A percentile compares a stretch with the other conserved stretches of the same genome.
These are phyloP conservation scores for Hypoxylon subgilvum DNA, from an alignment of 495 filamentous ascomycete species.

Conservation along the genomic window DNA sequence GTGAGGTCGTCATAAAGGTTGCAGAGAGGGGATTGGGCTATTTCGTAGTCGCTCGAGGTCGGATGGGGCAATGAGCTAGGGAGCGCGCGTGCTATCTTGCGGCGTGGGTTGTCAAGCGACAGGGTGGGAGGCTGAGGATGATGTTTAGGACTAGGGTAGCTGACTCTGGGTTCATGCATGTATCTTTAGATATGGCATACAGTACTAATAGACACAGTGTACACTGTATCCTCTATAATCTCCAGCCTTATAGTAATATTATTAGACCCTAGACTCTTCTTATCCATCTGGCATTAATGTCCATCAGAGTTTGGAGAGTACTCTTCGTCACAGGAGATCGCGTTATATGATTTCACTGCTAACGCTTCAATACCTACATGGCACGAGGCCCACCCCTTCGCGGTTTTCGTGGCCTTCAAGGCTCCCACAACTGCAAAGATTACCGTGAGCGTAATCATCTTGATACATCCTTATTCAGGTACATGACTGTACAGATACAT, in stretches of 20 bases:
- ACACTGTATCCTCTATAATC: too few relatives aligned
- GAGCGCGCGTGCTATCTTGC: slow-evolving; percentile 6
- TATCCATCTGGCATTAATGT: too few relatives aligned
- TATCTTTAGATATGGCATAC: too few relatives aligned
- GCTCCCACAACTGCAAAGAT: slow-evolving; percentile 46
- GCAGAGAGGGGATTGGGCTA: slow-evolving; percentile 4
- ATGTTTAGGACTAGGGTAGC: background rate
- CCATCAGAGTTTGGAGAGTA: too few relatives aligned
- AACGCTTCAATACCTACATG: too few relatives aligned
- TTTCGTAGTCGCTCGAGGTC: slow-evolving; percentile 14
- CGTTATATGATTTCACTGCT: too few relatives aligned
- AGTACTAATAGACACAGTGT: too few relatives aligned
- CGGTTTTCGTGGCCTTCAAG: slow-evolving; percentile 33
- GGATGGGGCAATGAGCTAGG: slow-evolving; percentile 12
- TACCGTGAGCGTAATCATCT: slow-evolving; percentile 44
- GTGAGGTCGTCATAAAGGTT: slow-evolving; percentile 35
- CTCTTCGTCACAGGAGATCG: too few relatives aligned
- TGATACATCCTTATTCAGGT: background rate
- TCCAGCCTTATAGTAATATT: too few relatives aligned
- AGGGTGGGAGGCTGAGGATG: slow-evolving; percentile 11
- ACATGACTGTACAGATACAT: background rate
- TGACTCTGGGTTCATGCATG: background rate
- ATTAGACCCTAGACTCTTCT: too few relatives aligned
- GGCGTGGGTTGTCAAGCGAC: slow-evolving; percentile 22
- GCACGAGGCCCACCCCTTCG: slow-evolving; percentile 3